These are phyloP conservation scores for Alternaria sp. DNA, from an alignment of 2,329 filamentous ascomycete genomes.

Conservation along the genomic window DNA sequence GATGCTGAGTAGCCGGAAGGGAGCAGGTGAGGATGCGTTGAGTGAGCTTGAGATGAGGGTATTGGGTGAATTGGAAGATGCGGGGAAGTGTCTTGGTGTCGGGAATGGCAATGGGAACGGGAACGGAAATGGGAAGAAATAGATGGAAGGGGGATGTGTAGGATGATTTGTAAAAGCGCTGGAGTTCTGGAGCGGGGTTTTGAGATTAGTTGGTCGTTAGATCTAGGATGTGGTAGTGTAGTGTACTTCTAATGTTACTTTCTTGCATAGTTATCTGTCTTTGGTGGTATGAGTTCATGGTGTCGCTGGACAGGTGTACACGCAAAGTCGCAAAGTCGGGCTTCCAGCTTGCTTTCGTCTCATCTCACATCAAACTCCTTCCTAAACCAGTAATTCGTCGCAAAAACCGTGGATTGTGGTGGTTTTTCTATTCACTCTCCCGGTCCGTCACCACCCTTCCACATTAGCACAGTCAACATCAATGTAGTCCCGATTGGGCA, in stretches of 20 bases:
- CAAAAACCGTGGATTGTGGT: neutral
- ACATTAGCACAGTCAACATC: no score
- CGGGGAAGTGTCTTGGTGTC: conserved; percentile 46
- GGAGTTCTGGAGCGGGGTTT: conserved; percentile 9
- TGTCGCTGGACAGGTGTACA: neutral
- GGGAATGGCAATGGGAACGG: conserved; percentile 19
- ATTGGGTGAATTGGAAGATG: conserved; percentile 52
- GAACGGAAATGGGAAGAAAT: neutral
- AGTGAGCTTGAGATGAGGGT: conserved; percentile 79
- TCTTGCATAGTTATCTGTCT: neutral
- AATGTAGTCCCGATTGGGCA: neutral
- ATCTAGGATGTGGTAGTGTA: neutral
- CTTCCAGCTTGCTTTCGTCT: neutral
- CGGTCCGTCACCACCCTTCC: fast-evolving
- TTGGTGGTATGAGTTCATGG: neutral
- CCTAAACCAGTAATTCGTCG: neutral
- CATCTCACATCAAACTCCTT: neutral
- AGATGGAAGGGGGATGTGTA: neutral
- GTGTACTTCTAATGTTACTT: neutral
- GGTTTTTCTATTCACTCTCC: neutral
- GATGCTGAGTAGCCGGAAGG: conserved; percentile 53
- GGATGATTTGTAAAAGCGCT: conserved; percentile 8
- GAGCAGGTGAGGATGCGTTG: conserved; percentile 22
- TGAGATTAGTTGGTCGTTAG: neutral
- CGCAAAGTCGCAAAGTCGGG: neutral